A percentile compares a stretch with the other conserved stretches of the same genome.
phyloP scores from a whole-genome alignment of 441 rosid species.

The Jatropha podagrica region DNA sequence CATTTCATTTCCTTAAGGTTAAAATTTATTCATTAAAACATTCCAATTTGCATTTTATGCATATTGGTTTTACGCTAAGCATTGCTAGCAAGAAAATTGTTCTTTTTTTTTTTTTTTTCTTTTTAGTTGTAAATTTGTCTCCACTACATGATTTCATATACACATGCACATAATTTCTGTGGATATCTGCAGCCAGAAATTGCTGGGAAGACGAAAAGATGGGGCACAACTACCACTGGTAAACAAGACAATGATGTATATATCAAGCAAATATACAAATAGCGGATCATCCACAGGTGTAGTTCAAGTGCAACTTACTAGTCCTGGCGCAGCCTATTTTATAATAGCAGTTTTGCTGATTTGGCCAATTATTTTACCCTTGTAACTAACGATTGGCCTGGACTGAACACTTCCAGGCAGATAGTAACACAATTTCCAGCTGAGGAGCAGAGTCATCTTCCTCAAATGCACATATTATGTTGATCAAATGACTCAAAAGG shows the following conservation, averaged over 20 bases:
- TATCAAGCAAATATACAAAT: slow-evolving; percentile 33
- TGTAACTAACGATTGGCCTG: slow-evolving; percentile 35
- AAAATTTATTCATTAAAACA: too few species aligned
- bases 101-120: too few species aligned
- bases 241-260: slow-evolving; percentile 65
- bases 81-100: too few species aligned
- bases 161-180: neutral
- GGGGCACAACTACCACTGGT: slow-evolving; percentile 66
- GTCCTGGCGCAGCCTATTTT: slow-evolving; percentile 6
- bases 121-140: neutral
- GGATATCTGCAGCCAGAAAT: slow-evolving; percentile 53
- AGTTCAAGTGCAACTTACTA: slow-evolving; percentile 23
- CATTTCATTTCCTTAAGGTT: too few species aligned
- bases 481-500: neutral
- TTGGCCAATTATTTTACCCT: slow-evolving; percentile 24
- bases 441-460: neutral
- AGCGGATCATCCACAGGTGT: slow-evolving; percentile 38
- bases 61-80: too few species aligned
- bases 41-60: too few species aligned
- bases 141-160: neutral
- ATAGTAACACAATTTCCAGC: slow-evolving; percentile 13
- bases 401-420: slow-evolving; percentile 32
- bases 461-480: neutral
- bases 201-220: slow-evolving; percentile 65
- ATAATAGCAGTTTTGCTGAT: slow-evolving; percentile 25